phyloP scores from a whole-genome alignment of 371 early-diverging fungal genomes.

The Parasitella parasitica region DNA sequence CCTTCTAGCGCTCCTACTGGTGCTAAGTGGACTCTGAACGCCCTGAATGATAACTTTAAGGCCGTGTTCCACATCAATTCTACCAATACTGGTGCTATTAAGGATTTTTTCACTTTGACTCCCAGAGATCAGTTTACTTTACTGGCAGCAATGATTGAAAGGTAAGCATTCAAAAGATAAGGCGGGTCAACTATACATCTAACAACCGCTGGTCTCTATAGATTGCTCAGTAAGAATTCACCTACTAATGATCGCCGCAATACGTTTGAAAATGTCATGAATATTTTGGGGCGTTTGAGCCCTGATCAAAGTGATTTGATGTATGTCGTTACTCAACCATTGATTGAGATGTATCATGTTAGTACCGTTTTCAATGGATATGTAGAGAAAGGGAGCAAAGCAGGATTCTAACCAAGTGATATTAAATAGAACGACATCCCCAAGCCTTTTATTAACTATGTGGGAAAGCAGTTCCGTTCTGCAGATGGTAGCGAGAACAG shows the following conservation, averaged over 20 bases:
- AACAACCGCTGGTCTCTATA: too few species aligned
- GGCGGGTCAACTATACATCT: too few species aligned
- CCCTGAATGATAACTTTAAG: conserved; percentile 34
- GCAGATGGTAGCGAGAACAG: conserved; percentile 56
- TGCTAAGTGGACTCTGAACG: conserved; percentile 31
- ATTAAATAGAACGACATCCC: conserved; percentile 34
- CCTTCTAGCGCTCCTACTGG: conserved; percentile 24
- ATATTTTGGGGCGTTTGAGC: conserved; percentile 35
- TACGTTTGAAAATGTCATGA: conserved; percentile 45
- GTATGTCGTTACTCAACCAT: conserved; percentile 26
- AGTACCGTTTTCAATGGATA: background rate
- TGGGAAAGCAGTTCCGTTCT: conserved; percentile 42
- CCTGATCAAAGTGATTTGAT: conserved; percentile 36
- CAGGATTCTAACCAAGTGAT: background rate
- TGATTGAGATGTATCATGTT: conserved; percentile 35
- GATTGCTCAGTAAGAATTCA: conserved; percentile 34
- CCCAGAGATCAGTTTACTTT: conserved; percentile 28
- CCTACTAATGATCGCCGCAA: conserved; percentile 45
- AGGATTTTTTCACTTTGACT: conserved; percentile 29
- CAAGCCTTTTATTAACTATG: conserved; percentile 43
- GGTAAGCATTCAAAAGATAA: too few species aligned
- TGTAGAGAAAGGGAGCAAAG: background rate
- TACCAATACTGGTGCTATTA: conserved; percentile 29
- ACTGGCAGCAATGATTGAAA: conserved; percentile 30
- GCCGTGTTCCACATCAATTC: conserved; percentile 24